Base-by-base conservation (phyloP, 2,329 filamentous ascomycete species). In the Hyphodiscus sp. region DNA sequence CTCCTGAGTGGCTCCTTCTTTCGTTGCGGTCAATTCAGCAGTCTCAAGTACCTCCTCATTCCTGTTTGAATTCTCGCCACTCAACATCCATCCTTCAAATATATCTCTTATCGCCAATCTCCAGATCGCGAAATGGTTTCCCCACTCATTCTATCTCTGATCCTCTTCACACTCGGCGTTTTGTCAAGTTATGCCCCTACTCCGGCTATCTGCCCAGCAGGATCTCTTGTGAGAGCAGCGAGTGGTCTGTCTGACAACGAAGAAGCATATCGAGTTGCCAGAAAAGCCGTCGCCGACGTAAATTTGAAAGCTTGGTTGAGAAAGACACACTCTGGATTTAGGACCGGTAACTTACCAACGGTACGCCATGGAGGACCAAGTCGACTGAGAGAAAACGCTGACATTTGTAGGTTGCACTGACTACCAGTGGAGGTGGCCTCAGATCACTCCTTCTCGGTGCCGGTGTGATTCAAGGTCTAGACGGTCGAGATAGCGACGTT, bases 401-500 rank as follows among this genome's bases (percentile, higher is more conserved):
- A 49, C 18, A 23, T 30, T 41, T 30, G 11, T 41, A 65, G 63
- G 48, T 76, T 48, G 74, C 67, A 23, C 62, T 77, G 51, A 67
- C 73, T 8, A 58, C 59, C 50, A 67, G 64, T 8, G 66, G 67
- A 30, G 67, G 67, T 43, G 64, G 66, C 6, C 66, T 62, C 45
- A 57, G 67, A 7, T 60, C 65, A 5, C 56, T 67, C 16, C 57
- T 69, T 16, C 59, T 53, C 16, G 67, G 63, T 7, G 67, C 67
- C 15, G 67, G 67, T 30, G 60, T 65, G 33, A 53, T 66, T 41
- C 57, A 63, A 47, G 63, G 60, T 2, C 47, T 68, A 19, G 75
- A 77, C 64, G 59, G 30, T 7, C 67, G 74, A 50, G 74, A 76
- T 49, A 70, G 69, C 53, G 61, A 68, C 44, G 58, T 66, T 6